Evolutionary conservation across 148 eudicot species (phyloP), one percentile per base, ranked within the genome.

Genomic region (Hydrangea macrophylla): DNA sequence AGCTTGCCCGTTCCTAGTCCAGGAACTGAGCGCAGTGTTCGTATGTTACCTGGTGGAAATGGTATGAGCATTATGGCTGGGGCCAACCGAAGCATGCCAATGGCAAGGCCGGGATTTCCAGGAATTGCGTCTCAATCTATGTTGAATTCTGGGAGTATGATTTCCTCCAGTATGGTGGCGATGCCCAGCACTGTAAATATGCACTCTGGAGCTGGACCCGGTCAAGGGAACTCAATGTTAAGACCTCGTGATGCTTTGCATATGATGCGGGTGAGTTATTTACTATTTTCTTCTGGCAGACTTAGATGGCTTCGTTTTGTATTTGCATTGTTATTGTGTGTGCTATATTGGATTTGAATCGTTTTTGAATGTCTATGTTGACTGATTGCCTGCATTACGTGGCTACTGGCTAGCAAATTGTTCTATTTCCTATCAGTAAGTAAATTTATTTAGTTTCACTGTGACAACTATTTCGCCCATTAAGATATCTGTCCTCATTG

Each of bases 211-310:
- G 70, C 79, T 60, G 75, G 81, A 59, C 45, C 89, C 77, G 80
- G 77, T 64, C 93, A 84, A 30, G 94, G 90, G 54, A 90, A 82
- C 74, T 76, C 86, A 44, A 64, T 79, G 71, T 68, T 82, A 59
- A 85, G 95, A 79, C 79, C 90, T 66, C 92, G 81, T 78, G 96
- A 86, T 62, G 35, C 86, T 67, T 65, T 80, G 69, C 89, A 86
- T 72, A 70, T 81, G 74, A 79, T 79, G 75, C 80, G 88, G 81
- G 98, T 93, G 74, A 80, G 92, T 72, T 63, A 22, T 63, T 22
- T 40, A 18, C 48, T 60, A 20, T n/a, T 32, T 62, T 62, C 45
- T 0, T 37, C 24, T 62, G 32, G 57, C 48, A 27, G 39, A 48
- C 65, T 58, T 24, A 26, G 24, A 40, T 37, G 2, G 11, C 5